Conservation (phyloP, 331 rosid genomes). For the Malus hybrid region DNA sequence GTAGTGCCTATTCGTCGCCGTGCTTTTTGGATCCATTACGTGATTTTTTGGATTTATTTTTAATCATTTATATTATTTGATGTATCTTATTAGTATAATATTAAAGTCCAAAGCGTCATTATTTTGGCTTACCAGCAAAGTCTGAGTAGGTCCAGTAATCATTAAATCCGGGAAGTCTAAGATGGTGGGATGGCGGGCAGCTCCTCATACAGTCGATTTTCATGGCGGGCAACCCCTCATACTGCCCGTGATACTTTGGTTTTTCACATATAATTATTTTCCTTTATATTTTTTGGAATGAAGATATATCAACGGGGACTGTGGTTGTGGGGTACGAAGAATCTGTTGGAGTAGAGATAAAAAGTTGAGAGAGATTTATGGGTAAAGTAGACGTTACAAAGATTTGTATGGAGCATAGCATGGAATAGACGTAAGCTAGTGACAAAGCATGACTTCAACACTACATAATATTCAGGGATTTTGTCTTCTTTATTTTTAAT, state of each 20-base stretch:
- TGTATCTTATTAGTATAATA: constrained; percentile 8
- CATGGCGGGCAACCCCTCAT: constrained; percentile 23
- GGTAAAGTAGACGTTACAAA: constrained; percentile 71
- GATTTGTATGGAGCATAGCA: constrained; percentile 29
- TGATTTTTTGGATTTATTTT: not conserved
- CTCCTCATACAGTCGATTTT: too few species aligned
- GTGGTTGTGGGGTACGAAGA: constrained; percentile 15
- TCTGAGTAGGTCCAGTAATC: constrained; percentile 65
- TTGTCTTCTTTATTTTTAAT: not conserved
- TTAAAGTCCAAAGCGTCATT: constrained; percentile 57
- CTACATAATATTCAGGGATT: not conserved
- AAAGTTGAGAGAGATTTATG: constrained; percentile 34
- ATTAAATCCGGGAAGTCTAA: constrained; percentile 45
- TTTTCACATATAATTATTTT: not conserved
- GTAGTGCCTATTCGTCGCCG: constrained; percentile 54
- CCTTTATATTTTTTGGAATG: not conserved
- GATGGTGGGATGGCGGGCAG: constrained; percentile 38
- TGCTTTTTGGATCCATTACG: constrained; percentile 54
- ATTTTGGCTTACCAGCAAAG: constrained; percentile 85
- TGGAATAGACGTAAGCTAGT: constrained; percentile 52
- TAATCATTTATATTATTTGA: not conserved
- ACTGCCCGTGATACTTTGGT: not conserved
- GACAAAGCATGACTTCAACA: constrained; percentile 78
- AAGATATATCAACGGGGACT: not conserved
- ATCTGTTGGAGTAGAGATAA: constrained; percentile 39